These are phyloP conservation scores for Trichopus zeylanicus DNA, from an alignment of 116 monocot genomes.

Conservation along the genomic window DNA sequence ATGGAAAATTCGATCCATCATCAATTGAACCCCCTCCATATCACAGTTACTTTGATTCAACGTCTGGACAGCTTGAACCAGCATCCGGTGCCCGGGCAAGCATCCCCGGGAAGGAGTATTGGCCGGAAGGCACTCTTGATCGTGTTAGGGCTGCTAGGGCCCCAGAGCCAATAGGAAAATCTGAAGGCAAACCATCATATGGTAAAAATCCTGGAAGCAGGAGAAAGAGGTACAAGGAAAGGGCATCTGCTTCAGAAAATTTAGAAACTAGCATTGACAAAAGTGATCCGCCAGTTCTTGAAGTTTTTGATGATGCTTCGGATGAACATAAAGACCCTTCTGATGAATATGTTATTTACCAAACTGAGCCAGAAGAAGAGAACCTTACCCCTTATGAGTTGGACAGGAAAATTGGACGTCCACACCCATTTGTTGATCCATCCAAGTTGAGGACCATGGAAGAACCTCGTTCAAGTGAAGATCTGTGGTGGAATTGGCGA, in stretches of 20 bases:
- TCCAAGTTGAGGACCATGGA: constrained; percentile 44
- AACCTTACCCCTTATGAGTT: constrained; percentile 58
- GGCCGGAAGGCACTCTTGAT: constrained; percentile 84
- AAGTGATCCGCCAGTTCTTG: constrained; percentile 14
- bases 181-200: constrained; percentile 67
- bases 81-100: constrained; percentile 86
- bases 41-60: constrained; percentile 66
- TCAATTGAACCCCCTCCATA: constrained; percentile 82
- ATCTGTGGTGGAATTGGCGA: constrained; percentile 99
- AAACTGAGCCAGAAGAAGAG: constrained; percentile 50
- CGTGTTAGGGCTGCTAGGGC: constrained; percentile 78
- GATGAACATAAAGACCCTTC: constrained; percentile 42
- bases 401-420: constrained; percentile 67
- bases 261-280: constrained; percentile 21
- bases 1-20: constrained; percentile 64
- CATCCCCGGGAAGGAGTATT: constrained; percentile 80
- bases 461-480: constrained; percentile 66
- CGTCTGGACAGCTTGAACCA: constrained; percentile 89
- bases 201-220: constrained; percentile 83
- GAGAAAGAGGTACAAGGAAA: constrained; percentile 50
- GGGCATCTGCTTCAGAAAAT: constrained; percentile 27
- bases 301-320: constrained; percentile 29
- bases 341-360: constrained; percentile 76
- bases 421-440: constrained; percentile 89
- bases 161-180: constrained; percentile 70